These are phyloP conservation scores for Pleurotus cornucopiae DNA, from an alignment of 768 basidiomycete species.

Conservation along the genomic window DNA sequence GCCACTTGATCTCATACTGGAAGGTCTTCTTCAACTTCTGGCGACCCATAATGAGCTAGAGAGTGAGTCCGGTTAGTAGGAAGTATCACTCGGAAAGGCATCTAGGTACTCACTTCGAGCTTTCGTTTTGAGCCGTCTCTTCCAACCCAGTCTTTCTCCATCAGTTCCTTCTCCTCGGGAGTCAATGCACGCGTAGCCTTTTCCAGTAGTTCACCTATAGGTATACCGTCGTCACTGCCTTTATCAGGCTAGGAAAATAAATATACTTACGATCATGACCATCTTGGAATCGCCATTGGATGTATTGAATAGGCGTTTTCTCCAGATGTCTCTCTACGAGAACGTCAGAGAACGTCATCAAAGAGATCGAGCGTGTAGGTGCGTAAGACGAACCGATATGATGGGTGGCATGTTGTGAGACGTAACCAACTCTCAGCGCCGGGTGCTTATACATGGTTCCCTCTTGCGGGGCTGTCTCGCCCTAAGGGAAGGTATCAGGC, in stretches of 20 bases:
- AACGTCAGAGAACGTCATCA: constrained; percentile 10
- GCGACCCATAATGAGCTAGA: constrained; percentile 82
- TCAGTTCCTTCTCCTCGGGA: constrained; percentile 72
- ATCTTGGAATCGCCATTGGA: constrained; percentile 99
- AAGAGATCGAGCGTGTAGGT: not conserved
- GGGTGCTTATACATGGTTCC: constrained; percentile 95
- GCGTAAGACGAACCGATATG: constrained; percentile 64
- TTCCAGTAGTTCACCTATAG: constrained; percentile 78
- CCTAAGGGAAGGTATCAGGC: constrained; percentile 36
- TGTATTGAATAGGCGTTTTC: constrained; percentile 95
- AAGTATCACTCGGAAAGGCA: not conserved
- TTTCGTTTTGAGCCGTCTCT: constrained; percentile 88
- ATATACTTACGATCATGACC: constrained; percentile 82
- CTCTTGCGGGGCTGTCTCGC: constrained; percentile 88
- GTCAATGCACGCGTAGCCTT: constrained; percentile 89
- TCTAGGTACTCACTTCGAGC: constrained; percentile 63
- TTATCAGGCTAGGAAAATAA: constrained; percentile 8
- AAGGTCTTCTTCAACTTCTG: constrained; percentile 96
- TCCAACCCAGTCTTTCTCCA: constrained; percentile 87
- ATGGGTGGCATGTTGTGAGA: constrained; percentile 97
- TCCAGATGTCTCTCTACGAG: constrained; percentile 81
- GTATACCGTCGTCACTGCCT: not conserved
- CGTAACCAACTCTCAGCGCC: constrained; percentile 89
- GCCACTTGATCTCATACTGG: constrained; percentile 91
- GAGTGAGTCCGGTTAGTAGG: not conserved